Conservation (phyloP, 306 rosid genomes). For the Prinsepia uniflora region DNA sequence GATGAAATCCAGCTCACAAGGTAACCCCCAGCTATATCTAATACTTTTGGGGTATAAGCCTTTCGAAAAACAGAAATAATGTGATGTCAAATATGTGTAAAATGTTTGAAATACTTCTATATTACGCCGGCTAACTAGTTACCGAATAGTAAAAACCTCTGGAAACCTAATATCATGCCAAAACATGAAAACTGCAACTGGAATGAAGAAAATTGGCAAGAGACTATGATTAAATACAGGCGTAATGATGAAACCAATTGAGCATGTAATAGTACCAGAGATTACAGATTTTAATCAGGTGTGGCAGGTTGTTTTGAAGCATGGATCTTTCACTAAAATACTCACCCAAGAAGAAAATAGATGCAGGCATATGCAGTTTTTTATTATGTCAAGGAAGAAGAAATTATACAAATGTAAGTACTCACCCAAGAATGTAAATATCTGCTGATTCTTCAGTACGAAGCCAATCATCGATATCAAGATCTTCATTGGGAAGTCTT, state of each 20-base stretch:
- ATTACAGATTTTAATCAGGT: not conserved
- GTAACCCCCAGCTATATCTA: not conserved
- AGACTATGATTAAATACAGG: too few relatives aligned
- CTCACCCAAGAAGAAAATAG: not conserved
- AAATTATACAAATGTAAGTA: slow-evolving; percentile 4
- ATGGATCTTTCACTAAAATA: not conserved
- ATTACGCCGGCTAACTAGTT: not conserved
- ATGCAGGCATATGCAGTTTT: not conserved
- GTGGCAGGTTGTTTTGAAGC: not conserved
- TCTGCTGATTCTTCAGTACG: slow-evolving; percentile 67
- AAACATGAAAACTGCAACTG: not conserved
- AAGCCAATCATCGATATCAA: slow-evolving; percentile 86
- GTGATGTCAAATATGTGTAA: not conserved
- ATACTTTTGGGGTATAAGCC: not conserved
- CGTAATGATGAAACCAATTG: too few relatives aligned
- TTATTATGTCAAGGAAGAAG: not conserved
- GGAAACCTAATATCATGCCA: not conserved
- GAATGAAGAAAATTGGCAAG: not conserved
- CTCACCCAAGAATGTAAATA: slow-evolving; percentile 86
- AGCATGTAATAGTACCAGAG: too few relatives aligned
- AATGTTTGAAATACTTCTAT: slow-evolving; percentile 3
- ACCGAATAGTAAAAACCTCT: not conserved
- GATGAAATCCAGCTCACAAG: not conserved
- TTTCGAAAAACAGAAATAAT: not conserved
- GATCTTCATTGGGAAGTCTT: slow-evolving; percentile 62